Conservation (phyloP, 441 rosid species). For the Gossypium schwendimanii region DNA sequence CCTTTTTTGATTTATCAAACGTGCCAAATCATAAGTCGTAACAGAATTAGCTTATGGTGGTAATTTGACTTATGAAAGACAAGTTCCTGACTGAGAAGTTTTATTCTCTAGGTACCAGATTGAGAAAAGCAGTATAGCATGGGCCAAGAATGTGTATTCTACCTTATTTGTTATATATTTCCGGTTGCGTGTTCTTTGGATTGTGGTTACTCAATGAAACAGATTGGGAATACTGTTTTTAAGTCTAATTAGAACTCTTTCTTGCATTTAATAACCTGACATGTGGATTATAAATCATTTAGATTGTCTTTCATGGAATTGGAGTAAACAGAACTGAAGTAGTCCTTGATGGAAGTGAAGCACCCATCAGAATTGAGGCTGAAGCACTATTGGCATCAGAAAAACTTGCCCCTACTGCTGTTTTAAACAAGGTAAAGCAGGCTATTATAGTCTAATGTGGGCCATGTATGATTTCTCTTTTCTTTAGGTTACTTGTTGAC, state of each 20-base stretch:
- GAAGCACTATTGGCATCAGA: slow-evolving; percentile 76
- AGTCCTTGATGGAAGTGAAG: slow-evolving; percentile 94
- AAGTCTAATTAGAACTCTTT: background rate
- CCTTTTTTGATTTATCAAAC: background rate
- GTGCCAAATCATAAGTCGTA: background rate
- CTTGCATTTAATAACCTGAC: slow-evolving; percentile 11
- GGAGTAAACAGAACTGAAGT: slow-evolving; percentile 65
- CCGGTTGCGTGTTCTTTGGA: background rate
- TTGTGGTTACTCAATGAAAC: background rate
- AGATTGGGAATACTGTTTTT: background rate
- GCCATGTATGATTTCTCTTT: slow-evolving; percentile 5
- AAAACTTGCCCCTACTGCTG: slow-evolving; percentile 67
- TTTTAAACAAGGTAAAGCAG: slow-evolving; percentile 64
- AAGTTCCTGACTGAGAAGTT: background rate
- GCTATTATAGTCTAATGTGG: slow-evolving; percentile 10
- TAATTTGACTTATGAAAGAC: background rate
- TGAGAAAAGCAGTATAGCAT: background rate
- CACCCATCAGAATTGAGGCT: slow-evolving; percentile 77
- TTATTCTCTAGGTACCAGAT: background rate
- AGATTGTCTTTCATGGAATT: slow-evolving; percentile 87
- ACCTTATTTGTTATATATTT: background rate
- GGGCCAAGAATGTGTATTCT: background rate
- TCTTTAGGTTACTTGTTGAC: slow-evolving; percentile 9
- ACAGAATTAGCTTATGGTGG: background rate
- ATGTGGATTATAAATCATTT: slow-evolving; percentile 8